These are phyloP conservation scores for Astraeus odoratus DNA, from an alignment of 768 basidiomycete genomes.

Conservation along the genomic window DNA sequence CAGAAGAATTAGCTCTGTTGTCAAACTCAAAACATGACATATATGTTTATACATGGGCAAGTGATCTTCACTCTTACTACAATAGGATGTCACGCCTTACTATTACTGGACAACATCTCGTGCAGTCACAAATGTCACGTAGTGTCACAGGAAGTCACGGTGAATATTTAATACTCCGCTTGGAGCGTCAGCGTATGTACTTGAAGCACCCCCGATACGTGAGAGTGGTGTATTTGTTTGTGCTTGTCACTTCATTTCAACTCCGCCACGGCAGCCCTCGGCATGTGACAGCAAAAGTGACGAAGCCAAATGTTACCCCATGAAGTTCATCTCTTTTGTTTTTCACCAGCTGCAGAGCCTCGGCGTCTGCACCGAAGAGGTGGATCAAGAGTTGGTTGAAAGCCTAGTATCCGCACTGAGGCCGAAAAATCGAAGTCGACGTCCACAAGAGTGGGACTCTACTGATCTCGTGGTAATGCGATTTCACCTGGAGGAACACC, in stretches of 20 bases:
- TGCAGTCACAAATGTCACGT: constrained; percentile 28
- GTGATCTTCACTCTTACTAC: too few relatives aligned
- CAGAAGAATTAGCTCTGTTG: too few relatives aligned
- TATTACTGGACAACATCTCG: constrained; percentile 2
- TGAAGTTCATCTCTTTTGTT: too few relatives aligned
- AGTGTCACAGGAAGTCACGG: constrained; percentile 38
- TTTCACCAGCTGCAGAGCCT: constrained; percentile 59
- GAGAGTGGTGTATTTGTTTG: too few relatives aligned
- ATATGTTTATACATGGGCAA: too few relatives aligned
- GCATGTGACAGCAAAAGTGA: constrained; percentile 73
- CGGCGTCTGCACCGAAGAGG: constrained; percentile 68
- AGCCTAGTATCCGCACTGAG: constrained; percentile 72
- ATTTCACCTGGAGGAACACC: too few relatives aligned
- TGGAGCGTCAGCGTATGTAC: constrained; percentile 63
- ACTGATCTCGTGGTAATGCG: too few relatives aligned
- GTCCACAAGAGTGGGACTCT: constrained; percentile 18
- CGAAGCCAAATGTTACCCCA: too few relatives aligned
- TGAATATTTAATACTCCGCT: constrained; percentile 34
- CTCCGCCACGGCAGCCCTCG: constrained; percentile 90
- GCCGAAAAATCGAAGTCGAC: constrained; percentile 85
- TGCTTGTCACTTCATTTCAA: too few relatives aligned
- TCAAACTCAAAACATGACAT: not conserved
- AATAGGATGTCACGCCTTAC: too few relatives aligned
- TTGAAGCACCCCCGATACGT: too few relatives aligned
- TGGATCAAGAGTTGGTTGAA: constrained; percentile 67